Percentiles rank a stretch among this genome's conserved stretches.
phyloP scores from a whole-genome alignment of 805 yeast species.

The Wickerhamomyces mucosus region DNA sequence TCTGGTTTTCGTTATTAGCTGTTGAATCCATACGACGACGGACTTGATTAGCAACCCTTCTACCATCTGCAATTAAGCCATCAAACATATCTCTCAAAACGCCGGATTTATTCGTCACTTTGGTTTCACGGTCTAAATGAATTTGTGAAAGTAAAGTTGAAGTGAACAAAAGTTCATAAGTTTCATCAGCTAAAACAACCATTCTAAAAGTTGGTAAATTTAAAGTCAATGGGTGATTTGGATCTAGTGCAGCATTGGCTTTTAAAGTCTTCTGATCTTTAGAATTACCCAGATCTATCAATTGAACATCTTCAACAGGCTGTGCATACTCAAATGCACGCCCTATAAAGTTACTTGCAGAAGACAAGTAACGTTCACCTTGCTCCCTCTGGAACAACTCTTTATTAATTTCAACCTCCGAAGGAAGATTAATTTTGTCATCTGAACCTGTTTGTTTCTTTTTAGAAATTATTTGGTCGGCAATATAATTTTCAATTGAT shows the following conservation, averaged over 20 bases:
- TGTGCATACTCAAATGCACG: constrained; percentile 87
- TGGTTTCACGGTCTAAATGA: constrained; percentile 48
- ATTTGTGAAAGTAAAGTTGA: constrained; percentile 57
- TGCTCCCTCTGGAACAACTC: constrained; percentile 54
- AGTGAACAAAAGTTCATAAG: constrained; percentile 78
- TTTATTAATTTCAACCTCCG: constrained; percentile 53
- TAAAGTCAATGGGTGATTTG: constrained; percentile 62
- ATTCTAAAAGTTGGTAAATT: constrained; percentile 85
- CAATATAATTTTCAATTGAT: constrained; percentile 57
- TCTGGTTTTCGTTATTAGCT: constrained; percentile 23
- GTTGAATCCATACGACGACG: constrained; percentile 79
- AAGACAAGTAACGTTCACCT: constrained; percentile 71
- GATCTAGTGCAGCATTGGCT: constrained; percentile 79
- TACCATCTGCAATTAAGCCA: constrained; percentile 85
- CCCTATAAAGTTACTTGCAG: constrained; percentile 80
- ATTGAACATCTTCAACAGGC: constrained; percentile 42
- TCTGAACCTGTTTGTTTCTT: constrained; percentile 25
- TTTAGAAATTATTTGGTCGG: constrained; percentile 42
- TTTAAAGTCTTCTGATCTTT: constrained; percentile 20
- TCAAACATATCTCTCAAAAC: constrained; percentile 83
- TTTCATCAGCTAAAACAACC: constrained; percentile 91
- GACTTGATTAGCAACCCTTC: constrained; percentile 83
- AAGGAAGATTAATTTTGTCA: constrained; percentile 38
- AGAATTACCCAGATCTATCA: constrained; percentile 32
- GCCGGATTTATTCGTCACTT: constrained; percentile 34